phyloP scores from a whole-genome alignment of 2,329 filamentous ascomycete species.

The Scedosporium boydii region DNA sequence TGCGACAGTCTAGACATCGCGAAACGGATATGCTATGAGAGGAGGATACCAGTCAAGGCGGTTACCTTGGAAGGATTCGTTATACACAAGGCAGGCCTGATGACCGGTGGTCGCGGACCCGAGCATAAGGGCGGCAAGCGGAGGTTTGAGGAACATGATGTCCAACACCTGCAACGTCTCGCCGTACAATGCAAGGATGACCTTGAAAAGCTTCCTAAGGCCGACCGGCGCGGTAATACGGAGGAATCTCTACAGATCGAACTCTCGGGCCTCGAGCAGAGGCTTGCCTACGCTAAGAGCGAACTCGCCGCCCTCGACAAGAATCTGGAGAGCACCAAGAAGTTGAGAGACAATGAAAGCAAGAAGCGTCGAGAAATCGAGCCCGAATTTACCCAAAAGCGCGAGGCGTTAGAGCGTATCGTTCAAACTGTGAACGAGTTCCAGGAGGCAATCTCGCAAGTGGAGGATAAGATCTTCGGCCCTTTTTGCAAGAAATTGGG shows the following conservation, averaged over 20 bases:
- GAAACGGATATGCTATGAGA: constrained; percentile 80
- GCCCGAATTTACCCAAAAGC: constrained; percentile 69
- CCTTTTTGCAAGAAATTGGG: constrained; percentile 80
- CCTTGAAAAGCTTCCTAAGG: constrained; percentile 69
- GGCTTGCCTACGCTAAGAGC: constrained; percentile 58
- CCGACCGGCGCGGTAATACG: constrained; percentile 62
- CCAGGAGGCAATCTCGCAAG: constrained; percentile 57
- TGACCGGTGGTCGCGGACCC: constrained; percentile 86
- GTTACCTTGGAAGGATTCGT: constrained; percentile 93
- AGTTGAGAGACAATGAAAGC: constrained; percentile 65
- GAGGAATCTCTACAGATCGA: constrained; percentile 78
- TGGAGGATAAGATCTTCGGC: constrained; percentile 82
- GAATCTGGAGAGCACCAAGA: constrained; percentile 76
- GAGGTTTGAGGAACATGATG: constrained; percentile 81
- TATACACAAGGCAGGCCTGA: constrained; percentile 91
- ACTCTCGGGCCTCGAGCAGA: constrained; percentile 68
- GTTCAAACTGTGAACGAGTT: constrained; percentile 41
- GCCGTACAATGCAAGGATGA: constrained; percentile 69
- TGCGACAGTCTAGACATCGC: constrained; percentile 82
- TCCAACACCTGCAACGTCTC: constrained; percentile 72
- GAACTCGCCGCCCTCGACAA: constrained; percentile 72
- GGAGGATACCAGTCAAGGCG: constrained; percentile 80
- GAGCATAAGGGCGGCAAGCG: constrained; percentile 66
- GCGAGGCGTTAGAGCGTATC: constrained; percentile 54
- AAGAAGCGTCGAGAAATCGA: constrained; percentile 65